Conservation (phyloP, 345 rosid genomes). For the Euphorbia tirucalli region DNA sequence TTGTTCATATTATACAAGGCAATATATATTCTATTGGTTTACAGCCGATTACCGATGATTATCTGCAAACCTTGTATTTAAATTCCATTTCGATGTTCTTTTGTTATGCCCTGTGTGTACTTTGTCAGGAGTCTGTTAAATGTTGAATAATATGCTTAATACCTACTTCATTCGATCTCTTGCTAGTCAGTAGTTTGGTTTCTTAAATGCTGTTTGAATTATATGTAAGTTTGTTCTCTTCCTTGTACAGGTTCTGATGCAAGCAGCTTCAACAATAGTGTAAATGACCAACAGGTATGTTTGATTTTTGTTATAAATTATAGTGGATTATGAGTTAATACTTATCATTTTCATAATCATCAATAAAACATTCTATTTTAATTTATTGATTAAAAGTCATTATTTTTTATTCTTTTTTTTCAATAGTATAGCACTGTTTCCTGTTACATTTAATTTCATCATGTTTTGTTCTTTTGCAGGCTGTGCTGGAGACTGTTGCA, state of each 20-base stretch:
- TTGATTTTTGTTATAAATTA: slow-evolving; percentile 22
- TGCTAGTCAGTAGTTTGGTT: background rate
- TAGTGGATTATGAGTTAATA: slow-evolving; percentile 2
- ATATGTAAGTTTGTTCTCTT: slow-evolving; percentile 15
- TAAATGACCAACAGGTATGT: slow-evolving; percentile 90
- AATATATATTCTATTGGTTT: background rate
- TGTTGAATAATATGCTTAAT: background rate
- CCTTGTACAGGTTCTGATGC: slow-evolving; percentile 58
- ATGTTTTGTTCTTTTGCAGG: slow-evolving; percentile 47
- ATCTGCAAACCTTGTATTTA: background rate
- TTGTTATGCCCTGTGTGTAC: background rate
- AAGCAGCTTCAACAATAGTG: slow-evolving; percentile 89
- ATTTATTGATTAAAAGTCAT: background rate
- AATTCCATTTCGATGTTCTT: background rate
- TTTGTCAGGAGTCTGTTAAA: background rate
- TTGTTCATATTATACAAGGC: background rate
- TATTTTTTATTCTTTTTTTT: background rate
- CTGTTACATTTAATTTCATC: background rate
- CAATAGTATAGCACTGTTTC: background rate
- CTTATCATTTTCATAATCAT: background rate
- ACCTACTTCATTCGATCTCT: background rate
- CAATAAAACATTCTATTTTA: background rate
- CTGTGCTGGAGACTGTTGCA: slow-evolving; percentile 89
- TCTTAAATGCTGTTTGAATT: background rate
- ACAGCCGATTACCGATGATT: background rate